A percentile compares a stretch with the other conserved stretches of the same genome.
Evolutionary conservation across 805 yeast genomes (phyloP).

Genomic region (Saccharomycopsis microspora): DNA sequence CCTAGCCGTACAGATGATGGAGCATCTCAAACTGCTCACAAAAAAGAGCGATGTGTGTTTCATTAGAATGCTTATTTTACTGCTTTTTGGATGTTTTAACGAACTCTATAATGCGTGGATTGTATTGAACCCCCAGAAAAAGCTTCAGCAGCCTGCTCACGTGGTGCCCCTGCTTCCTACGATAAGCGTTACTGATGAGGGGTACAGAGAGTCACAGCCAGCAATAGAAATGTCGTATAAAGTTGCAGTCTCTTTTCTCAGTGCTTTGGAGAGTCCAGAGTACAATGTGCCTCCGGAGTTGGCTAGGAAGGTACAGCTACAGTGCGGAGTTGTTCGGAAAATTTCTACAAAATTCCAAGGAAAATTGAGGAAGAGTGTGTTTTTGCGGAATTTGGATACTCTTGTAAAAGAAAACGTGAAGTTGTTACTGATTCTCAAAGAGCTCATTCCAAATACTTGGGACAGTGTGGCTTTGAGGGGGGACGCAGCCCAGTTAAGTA

Average conservation of each 20-base stretch:
- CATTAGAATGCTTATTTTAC: slow-evolving; percentile 30
- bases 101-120: slow-evolving; percentile 34
- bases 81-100: slow-evolving; percentile 32
- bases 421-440: not conserved
- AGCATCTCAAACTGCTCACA: slow-evolving; percentile 26
- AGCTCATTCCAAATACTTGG: not conserved
- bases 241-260: not conserved
- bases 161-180: too few species aligned
- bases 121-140: slow-evolving; percentile 21
- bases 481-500: not conserved
- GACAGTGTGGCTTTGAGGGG: not conserved
- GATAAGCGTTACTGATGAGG: too few species aligned
- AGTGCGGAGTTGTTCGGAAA: not conserved
- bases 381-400: too few species aligned
- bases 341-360: too few species aligned
- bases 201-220: not conserved
- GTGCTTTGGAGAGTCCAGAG: not conserved
- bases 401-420: not conserved
- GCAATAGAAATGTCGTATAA: not conserved
- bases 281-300: not conserved
- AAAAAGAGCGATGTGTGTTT: slow-evolving; percentile 33
- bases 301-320: not conserved
- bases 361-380: too few species aligned
- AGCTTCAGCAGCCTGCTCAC: not conserved
- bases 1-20: slow-evolving; percentile 28